Percentiles rank a stretch among this genome's conserved stretches.
Conservation (phyloP, 441 rosid genomes). For the Mallotus japonicus region DNA sequence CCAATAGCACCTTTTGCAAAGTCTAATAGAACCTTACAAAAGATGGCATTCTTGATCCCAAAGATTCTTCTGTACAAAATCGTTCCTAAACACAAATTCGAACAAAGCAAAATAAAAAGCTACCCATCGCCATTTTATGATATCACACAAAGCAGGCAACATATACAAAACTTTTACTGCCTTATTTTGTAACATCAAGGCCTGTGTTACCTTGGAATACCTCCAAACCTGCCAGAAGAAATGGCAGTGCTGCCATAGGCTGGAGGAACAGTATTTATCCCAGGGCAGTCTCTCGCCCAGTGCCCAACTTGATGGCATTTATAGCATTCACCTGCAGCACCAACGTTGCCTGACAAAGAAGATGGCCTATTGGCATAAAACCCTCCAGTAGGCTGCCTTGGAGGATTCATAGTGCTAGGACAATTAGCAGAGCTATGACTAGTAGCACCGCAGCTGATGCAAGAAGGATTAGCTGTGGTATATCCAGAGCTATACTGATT, state of each 20-base stretch:
- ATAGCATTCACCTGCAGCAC: slow-evolving; percentile 35
- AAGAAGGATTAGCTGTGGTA: slow-evolving; percentile 31
- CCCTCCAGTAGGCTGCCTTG: slow-evolving; percentile 40
- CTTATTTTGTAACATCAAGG: not conserved
- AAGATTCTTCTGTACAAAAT: slow-evolving; percentile 10
- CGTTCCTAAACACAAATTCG: not conserved
- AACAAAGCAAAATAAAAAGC: not conserved
- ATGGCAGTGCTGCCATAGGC: slow-evolving; percentile 39
- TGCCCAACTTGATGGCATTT: slow-evolving; percentile 59
- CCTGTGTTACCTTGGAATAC: slow-evolving; percentile 40
- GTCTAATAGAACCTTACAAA: not conserved
- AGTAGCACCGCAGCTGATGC: slow-evolving; percentile 55
- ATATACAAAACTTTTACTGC: slow-evolving; percentile 13
- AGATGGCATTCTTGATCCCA: not conserved
- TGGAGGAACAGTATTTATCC: slow-evolving; percentile 34
- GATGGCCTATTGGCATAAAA: slow-evolving; percentile 31
- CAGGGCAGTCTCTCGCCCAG: slow-evolving; percentile 66
- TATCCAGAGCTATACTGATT: slow-evolving; percentile 39
- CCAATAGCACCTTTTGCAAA: not conserved
- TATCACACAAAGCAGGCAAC: slow-evolving; percentile 2
- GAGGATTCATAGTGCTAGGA: slow-evolving; percentile 61
- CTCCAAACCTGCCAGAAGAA: slow-evolving; percentile 44
- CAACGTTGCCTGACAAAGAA: slow-evolving; percentile 31
- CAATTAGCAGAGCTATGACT: slow-evolving; percentile 68
- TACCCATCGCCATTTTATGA: not conserved